Percentiles rank a stretch among this genome's conserved stretches.
Conservation (phyloP, 1,284 basidiomycete genomes). For the Sporisorium iseilematis-ciliati region DNA sequence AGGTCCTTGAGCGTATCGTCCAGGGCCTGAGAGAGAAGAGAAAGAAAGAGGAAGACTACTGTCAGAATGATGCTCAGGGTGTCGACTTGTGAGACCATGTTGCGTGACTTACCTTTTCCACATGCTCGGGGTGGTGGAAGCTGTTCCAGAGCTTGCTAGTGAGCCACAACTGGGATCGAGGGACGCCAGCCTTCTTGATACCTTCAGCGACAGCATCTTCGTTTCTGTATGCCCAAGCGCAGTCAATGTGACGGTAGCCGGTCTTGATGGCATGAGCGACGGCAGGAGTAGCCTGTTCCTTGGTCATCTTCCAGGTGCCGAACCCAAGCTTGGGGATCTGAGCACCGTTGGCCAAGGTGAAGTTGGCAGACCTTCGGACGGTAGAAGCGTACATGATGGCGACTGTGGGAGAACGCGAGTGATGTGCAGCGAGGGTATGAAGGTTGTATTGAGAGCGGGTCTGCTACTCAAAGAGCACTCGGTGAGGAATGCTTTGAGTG, state of each 20-base stretch:
- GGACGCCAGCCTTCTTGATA: slow-evolving; percentile 78
- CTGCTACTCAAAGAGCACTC: slow-evolving; percentile 9
- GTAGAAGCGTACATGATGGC: slow-evolving; percentile 55
- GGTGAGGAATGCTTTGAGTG: background rate
- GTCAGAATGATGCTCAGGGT: background rate
- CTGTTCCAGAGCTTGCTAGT: slow-evolving; percentile 84
- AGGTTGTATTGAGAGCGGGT: slow-evolving; percentile 3
- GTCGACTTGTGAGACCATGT: too few species aligned
- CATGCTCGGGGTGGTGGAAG: slow-evolving; percentile 74
- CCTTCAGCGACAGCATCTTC: slow-evolving; percentile 88
- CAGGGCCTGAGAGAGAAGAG: slow-evolving; percentile 71
- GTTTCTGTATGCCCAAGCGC: slow-evolving; percentile 73
- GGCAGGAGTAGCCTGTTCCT: slow-evolving; percentile 72
- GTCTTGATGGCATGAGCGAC: slow-evolving; percentile 70
- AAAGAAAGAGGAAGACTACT: background rate
- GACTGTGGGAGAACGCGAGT: background rate
- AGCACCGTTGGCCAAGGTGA: slow-evolving; percentile 59
- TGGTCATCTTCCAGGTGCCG: slow-evolving; percentile 62
- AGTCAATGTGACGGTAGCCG: slow-evolving; percentile 63
- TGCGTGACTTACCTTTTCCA: slow-evolving; percentile 46
- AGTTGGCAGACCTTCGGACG: slow-evolving; percentile 55
- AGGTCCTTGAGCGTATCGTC: slow-evolving; percentile 80
- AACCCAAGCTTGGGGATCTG: slow-evolving; percentile 63
- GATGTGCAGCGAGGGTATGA: slow-evolving; percentile 3
- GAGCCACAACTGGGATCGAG: slow-evolving; percentile 83